These are phyloP conservation scores for Medicago ruthenica DNA, from an alignment of 306 rosid genomes.

Conservation along the genomic window DNA sequence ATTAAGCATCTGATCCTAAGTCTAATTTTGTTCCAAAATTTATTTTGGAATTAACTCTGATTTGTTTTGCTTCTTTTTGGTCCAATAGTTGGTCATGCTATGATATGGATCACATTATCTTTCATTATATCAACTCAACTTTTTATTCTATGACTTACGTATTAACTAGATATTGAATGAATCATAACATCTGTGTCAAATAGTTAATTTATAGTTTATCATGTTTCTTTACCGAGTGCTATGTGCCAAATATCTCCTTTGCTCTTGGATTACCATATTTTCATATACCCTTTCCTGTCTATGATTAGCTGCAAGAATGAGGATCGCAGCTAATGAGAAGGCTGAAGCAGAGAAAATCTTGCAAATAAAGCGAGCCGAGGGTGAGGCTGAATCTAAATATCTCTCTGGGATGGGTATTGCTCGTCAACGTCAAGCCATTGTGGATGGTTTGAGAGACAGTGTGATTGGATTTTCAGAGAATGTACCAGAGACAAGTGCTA, in stretches of 20 bases:
- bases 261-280: not conserved
- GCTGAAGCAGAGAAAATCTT: constrained; percentile 95
- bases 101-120: constrained; percentile 23
- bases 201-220: constrained; percentile 10
- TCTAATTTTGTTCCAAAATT: constrained; percentile 19
- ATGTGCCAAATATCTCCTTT: too few species aligned
- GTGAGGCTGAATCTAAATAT: constrained; percentile 93
- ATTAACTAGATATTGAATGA: constrained; percentile 8
- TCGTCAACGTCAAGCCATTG: constrained; percentile 94
- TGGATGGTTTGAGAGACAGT: constrained; percentile 90
- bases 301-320: constrained; percentile 82
- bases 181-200: not conserved
- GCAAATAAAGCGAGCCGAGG: constrained; percentile 91
- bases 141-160: not conserved
- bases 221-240: constrained; percentile 5
- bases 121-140: not conserved
- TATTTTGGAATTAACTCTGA: constrained; percentile 8
- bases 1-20: constrained; percentile 14
- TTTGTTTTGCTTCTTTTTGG: not conserved
- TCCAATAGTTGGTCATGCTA: constrained; percentile 1
- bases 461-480: constrained; percentile 86
- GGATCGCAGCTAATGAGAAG: constrained; percentile 89
- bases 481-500: constrained; percentile 87
- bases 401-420: constrained; percentile 89
- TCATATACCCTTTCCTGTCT: constrained; percentile 15